These are phyloP conservation scores for Calonectria ilicicola DNA, from an alignment of 2,329 filamentous ascomycete genomes.

Conservation along the genomic window DNA sequence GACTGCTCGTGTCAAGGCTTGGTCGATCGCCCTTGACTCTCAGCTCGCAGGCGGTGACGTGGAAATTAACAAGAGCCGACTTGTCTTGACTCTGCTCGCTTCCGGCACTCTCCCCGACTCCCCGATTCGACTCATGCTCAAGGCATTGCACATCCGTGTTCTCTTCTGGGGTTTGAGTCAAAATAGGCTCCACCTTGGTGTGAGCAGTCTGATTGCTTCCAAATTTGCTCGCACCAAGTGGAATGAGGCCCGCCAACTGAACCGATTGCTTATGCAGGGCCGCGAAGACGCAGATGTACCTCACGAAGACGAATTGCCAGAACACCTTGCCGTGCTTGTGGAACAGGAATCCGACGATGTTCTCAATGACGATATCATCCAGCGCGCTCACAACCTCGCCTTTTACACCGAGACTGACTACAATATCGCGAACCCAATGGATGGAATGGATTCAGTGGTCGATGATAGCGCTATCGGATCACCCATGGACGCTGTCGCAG, in stretches of 20 bases:
- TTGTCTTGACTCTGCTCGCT: conserved; percentile 87
- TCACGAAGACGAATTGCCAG: conserved; percentile 73
- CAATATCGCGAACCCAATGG: conserved; percentile 71
- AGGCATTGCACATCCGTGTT: conserved; percentile 91
- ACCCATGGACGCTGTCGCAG: conserved; percentile 88
- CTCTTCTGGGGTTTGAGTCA: conserved; percentile 83
- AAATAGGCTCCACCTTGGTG: conserved; percentile 71
- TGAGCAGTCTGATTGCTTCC: conserved; percentile 77
- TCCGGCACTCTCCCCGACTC: conserved; percentile 89
- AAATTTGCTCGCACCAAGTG: conserved; percentile 82
- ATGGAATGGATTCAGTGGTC: conserved; percentile 84
- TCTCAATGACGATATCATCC: conserved; percentile 80
- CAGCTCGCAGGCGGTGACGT: conserved; percentile 91
- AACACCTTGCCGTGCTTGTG: conserved; percentile 80
- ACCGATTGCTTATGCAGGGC: conserved; percentile 58
- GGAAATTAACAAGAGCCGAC: conserved; percentile 87
- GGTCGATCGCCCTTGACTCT: conserved; percentile 92
- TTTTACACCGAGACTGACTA: conserved; percentile 85
- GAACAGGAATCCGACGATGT: conserved; percentile 86
- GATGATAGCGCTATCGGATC: conserved; percentile 88
- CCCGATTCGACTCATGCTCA: conserved; percentile 87
- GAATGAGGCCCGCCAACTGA: conserved; percentile 80
- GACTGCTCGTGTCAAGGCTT: conserved; percentile 86
- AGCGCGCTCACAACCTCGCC: conserved; percentile 89
- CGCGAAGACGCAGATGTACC: conserved; percentile 56